Percentiles rank a stretch among this genome's conserved stretches.
Evolutionary conservation across 2,329 filamentous ascomycete genomes (phyloP).

Genomic region (Sclerotinia glacialis): DNA sequence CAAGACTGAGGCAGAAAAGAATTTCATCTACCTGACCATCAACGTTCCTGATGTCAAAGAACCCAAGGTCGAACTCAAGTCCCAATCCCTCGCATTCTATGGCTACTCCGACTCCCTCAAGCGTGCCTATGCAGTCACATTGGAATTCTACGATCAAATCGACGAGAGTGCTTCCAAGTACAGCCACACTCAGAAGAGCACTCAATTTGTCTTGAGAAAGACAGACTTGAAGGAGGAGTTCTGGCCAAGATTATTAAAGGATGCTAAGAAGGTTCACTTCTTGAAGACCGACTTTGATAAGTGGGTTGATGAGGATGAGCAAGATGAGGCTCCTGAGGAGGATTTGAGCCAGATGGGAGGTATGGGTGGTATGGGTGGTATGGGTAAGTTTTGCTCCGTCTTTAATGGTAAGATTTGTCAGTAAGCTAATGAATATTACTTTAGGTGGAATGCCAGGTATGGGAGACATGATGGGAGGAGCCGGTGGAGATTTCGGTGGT

Average conservation of each 20-base stretch:
- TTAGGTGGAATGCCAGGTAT: slow-evolving; percentile 31
- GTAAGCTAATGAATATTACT: background rate
- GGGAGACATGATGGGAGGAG: slow-evolving; percentile 42
- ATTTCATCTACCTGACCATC: slow-evolving; percentile 93
- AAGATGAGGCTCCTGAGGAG: slow-evolving; percentile 83
- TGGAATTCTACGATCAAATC: slow-evolving; percentile 90
- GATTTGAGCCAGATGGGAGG: slow-evolving; percentile 65
- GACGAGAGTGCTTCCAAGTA: slow-evolving; percentile 80
- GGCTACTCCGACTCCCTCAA: slow-evolving; percentile 83
- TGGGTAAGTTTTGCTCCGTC: slow-evolving; percentile 44
- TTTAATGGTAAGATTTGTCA: background rate
- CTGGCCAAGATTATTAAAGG: slow-evolving; percentile 95
- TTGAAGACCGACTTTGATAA: slow-evolving; percentile 99
- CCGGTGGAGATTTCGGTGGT: slow-evolving; percentile 71
- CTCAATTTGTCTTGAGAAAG: slow-evolving; percentile 92
- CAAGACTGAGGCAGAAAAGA: slow-evolving; percentile 73
- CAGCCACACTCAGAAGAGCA: slow-evolving; percentile 82
- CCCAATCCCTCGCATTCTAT: slow-evolving; percentile 74
- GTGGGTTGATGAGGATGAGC: slow-evolving; percentile 63
- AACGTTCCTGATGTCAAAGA: slow-evolving; percentile 80
- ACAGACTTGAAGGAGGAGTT: slow-evolving; percentile 92
- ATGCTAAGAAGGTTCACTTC: slow-evolving; percentile 85
- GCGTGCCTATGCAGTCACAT: slow-evolving; percentile 77
- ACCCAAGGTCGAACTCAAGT: slow-evolving; percentile 79
- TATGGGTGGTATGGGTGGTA: slow-evolving; percentile 67